Conservation (phyloP, 768 basidiomycete species). For the Chiua virens region DNA sequence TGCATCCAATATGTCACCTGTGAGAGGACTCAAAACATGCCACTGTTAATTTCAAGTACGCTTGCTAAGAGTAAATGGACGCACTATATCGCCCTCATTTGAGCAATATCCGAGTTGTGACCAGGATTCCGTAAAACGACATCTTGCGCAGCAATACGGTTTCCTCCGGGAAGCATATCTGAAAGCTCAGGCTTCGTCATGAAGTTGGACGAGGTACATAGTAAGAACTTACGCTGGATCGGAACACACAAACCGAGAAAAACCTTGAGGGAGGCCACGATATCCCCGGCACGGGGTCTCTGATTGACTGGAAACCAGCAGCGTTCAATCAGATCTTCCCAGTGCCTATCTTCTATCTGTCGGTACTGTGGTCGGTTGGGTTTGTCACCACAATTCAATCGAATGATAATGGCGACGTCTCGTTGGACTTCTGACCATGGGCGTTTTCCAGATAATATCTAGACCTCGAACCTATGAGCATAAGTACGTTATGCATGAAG, state of each 20-base stretch:
- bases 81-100: too few species aligned
- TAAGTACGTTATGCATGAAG: too few species aligned
- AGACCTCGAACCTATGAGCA: not conserved
- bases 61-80: too few species aligned
- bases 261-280: not conserved
- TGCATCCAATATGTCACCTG: too few species aligned
- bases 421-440: slow-evolving; percentile 2
- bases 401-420: slow-evolving; percentile 8
- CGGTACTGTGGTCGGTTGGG: not conserved
- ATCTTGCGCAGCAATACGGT: too few species aligned
- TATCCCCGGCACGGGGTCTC: not conserved
- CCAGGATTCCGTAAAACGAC: too few species aligned
- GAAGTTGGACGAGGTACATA: too few species aligned
- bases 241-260: not conserved
- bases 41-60: too few species aligned
- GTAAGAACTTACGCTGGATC: not conserved
- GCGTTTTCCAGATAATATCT: slow-evolving; percentile 20
- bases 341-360: slow-evolving; percentile 1
- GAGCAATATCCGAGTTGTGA: too few species aligned
- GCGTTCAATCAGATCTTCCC: slow-evolving; percentile 1
- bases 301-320: slow-evolving; percentile 1
- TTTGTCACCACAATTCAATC: not conserved
- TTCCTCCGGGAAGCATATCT: too few species aligned
- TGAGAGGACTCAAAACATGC: too few species aligned
- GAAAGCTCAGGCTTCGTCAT: too few species aligned